Evolutionary conservation across 2,329 filamentous ascomycete genomes (phyloP).

Genomic region (Venturia nashicola): DNA sequence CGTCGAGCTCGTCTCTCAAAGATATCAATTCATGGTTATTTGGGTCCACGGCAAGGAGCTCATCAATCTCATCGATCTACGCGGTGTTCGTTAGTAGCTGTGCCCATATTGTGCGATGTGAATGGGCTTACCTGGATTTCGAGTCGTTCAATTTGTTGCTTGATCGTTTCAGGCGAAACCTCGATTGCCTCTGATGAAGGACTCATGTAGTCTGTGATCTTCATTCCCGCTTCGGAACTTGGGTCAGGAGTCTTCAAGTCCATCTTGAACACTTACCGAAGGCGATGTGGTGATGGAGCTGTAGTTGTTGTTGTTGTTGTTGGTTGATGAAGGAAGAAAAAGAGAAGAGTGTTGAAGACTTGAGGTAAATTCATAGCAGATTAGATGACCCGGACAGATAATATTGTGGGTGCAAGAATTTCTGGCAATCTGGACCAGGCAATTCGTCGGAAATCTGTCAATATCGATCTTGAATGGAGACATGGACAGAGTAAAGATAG

Average conservation of each 20-base stretch:
- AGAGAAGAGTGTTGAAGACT: background rate
- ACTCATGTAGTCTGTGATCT: background rate
- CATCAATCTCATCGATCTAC: background rate
- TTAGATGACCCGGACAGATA: background rate
- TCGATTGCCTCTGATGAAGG: background rate
- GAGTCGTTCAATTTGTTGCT: background rate
- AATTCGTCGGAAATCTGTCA: no score
- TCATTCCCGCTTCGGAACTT: background rate
- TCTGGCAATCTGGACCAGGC: no score
- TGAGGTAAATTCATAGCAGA: background rate
- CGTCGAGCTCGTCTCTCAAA: background rate
- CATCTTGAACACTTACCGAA: background rate
- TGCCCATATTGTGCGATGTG: background rate
- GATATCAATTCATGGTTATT: background rate
- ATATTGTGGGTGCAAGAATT: no score
- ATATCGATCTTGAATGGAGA: no score
- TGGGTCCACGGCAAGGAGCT: background rate
- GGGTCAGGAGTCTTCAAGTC: background rate
- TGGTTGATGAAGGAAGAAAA: background rate
- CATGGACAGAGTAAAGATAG: no score
- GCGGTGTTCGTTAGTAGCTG: background rate
- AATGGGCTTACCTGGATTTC: background rate
- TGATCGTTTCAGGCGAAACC: background rate
- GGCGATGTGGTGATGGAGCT: background rate
- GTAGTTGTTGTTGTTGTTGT: background rate